Percentiles rank a stretch among this genome's conserved stretches.
Evolutionary conservation across 2,329 filamentous ascomycete species (phyloP).

Genomic region (Microdochium bolleyi): DNA sequence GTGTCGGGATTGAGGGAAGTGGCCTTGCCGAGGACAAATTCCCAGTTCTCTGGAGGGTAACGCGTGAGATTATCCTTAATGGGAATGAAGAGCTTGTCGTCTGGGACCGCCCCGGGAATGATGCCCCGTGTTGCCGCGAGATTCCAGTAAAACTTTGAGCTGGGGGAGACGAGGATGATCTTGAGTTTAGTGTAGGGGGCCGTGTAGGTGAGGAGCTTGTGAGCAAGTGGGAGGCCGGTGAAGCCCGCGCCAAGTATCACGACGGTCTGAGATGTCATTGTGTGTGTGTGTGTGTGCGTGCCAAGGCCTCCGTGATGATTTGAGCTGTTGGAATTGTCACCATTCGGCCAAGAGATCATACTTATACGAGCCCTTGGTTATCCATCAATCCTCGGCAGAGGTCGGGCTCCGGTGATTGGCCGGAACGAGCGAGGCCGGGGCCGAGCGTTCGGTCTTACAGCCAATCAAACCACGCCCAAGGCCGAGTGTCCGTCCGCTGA

Average conservation of each 20-base stretch:
- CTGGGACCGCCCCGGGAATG: constrained; percentile 34
- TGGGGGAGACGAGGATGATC: constrained; percentile 37
- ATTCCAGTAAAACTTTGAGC: constrained; percentile 41
- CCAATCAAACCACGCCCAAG: background rate
- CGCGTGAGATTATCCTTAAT: constrained; percentile 35
- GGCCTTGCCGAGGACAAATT: constrained; percentile 43
- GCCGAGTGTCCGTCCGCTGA: background rate
- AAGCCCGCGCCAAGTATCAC: constrained; percentile 42
- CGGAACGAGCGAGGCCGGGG: background rate
- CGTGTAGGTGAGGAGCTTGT: constrained; percentile 39
- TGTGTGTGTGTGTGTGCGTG: background rate
- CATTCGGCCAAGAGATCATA: background rate
- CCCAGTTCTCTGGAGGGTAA: constrained; percentile 38
- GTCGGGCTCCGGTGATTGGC: background rate
- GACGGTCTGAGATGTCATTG: constrained; percentile 25
- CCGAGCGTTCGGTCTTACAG: background rate
- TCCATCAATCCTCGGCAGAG: background rate
- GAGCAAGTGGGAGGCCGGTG: constrained; percentile 37
- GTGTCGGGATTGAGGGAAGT: constrained; percentile 28
- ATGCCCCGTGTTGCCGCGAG: constrained; percentile 38
- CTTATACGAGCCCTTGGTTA: too few species aligned
- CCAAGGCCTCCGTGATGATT: background rate
- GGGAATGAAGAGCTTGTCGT: constrained; percentile 29
- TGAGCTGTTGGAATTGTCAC: background rate
- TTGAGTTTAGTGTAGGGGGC: constrained; percentile 29